Evolutionary conservation across 2,329 filamentous ascomycete species (phyloP), one percentile per base, ranked within the genome.

Genomic region (Colletotrichum cereale): DNA sequence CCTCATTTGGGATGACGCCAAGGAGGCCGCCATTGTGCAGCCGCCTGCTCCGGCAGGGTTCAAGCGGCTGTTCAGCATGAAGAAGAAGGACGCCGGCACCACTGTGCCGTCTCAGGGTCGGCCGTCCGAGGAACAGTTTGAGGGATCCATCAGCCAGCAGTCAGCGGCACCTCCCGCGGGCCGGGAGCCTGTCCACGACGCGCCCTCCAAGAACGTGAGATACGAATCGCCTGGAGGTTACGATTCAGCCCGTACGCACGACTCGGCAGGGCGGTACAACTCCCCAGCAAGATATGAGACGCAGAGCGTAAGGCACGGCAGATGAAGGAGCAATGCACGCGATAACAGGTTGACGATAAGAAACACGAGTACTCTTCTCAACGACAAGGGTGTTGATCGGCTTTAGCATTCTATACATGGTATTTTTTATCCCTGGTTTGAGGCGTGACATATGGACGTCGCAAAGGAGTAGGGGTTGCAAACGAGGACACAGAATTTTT

Each of bases 1-100:
- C 64, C 84, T 99, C 62, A 87, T 86, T 81, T 91, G 91, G 63
- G 82, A 84, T 5, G 81, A 83, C n/a, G 79, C 81, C 29, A 58
- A 72, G 7, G 75, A 74, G 24, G 73, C 73, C 4, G 68, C 74
- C 50, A 72, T 72, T 42, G 55, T 75, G 42, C 74, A 66, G 52
- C 73, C 36, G 52, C 75, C 76, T 40, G 78, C 80, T 34, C 77
- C 80, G 12, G 80, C 77, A 34, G 81, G 82, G 0, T 81, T 87
- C 66, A 85, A 84, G 79, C 81, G 83, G 70, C 75, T 86, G 47
- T 74, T 87, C 29, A 87, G 85, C 74, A 78, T 86, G 71, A 80
- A 80, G 75, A 84, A 83, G 74, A 67, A 72, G 52, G 53, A 56
- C 5, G 40, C 31, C 1, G 60, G 60, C 16, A 31, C 31, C 26